Conservation (phyloP, 805 yeast genomes). For the Lipomyces sp. region DNA sequence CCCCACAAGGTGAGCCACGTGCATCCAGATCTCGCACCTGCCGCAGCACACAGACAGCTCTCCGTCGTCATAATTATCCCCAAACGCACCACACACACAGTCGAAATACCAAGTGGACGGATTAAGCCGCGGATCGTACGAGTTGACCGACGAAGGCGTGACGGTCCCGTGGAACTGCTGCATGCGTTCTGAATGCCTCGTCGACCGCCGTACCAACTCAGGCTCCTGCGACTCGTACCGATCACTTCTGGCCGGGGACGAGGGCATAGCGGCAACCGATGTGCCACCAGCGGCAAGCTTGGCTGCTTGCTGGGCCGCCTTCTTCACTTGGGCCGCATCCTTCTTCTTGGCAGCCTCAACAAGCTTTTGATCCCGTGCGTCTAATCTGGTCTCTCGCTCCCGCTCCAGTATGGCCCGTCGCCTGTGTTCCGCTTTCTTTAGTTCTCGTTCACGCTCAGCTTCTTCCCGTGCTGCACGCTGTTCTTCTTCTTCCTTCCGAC, state of each 20-base stretch:
- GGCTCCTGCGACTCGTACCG: slow-evolving; percentile 23
- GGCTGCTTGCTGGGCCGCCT: slow-evolving; percentile 25
- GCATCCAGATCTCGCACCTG: slow-evolving; percentile 51
- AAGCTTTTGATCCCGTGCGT: slow-evolving; percentile 23
- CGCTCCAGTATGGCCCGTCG: slow-evolving; percentile 20
- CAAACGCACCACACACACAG: slow-evolving; percentile 49
- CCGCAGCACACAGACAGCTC: slow-evolving; percentile 47
- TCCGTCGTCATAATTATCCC: slow-evolving; percentile 50
- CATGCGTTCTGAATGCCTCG: slow-evolving; percentile 24
- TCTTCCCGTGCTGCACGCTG: slow-evolving; percentile 25
- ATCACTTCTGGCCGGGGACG: slow-evolving; percentile 15
- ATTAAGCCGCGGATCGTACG: slow-evolving; percentile 20
- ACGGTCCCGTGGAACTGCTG: slow-evolving; percentile 16
- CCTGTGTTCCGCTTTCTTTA: slow-evolving; percentile 27
- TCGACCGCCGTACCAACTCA: slow-evolving; percentile 24
- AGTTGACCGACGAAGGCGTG: slow-evolving; percentile 18
- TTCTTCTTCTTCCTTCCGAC: slow-evolving; percentile 39
- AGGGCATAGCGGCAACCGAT: slow-evolving; percentile 4
- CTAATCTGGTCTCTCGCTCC: slow-evolving; percentile 30
- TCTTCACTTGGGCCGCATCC: slow-evolving; percentile 24
- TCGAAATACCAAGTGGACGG: slow-evolving; percentile 48
- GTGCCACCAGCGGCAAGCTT: slow-evolving; percentile 13
- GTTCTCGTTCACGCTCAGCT: slow-evolving; percentile 31
- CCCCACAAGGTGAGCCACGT: slow-evolving; percentile 45
- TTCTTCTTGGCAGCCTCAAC: slow-evolving; percentile 32